A percentile compares a stretch with the other conserved stretches of the same genome.
Conservation (phyloP, 1,284 basidiomycete genomes). For the Boletus semigastroideus region DNA sequence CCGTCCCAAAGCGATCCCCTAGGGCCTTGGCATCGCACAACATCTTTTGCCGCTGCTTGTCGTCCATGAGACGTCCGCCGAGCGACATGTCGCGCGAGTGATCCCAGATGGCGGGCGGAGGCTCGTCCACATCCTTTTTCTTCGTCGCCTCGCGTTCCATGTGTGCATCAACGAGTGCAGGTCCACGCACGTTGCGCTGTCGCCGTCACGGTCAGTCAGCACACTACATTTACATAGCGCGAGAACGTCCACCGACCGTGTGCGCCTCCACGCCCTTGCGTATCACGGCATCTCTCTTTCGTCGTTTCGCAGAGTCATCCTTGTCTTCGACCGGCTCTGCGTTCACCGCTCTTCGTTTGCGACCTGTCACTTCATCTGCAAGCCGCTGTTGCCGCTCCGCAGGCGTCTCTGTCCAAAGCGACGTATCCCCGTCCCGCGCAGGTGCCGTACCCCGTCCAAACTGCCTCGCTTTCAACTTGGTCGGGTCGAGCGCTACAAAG, state of each 20-base stretch:
- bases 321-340: conserved; percentile 39
- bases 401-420: conserved; percentile 93
- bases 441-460: conserved; percentile 68
- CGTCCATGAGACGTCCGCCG: conserved; percentile 83
- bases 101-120: conserved; percentile 78
- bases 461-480: conserved; percentile 69
- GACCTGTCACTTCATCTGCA: conserved; percentile 83
- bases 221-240: background rate
- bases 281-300: conserved; percentile 68
- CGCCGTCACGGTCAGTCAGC: too few species aligned
- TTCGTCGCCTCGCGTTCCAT: conserved; percentile 22
- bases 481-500: conserved; percentile 61
- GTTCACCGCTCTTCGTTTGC: conserved; percentile 69
- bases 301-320: conserved; percentile 46
- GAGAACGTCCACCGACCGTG: conserved; percentile 54
- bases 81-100: conserved; percentile 84
- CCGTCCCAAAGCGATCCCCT: conserved; percentile 77
- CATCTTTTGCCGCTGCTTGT: conserved; percentile 72
- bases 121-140: conserved; percentile 47
- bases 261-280: conserved; percentile 73
- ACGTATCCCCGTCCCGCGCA: conserved; percentile 47
- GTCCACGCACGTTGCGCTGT: conserved; percentile 65
- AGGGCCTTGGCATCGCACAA: conserved; percentile 78
- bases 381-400: conserved; percentile 81
- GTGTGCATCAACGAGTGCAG: conserved; percentile 72